These are phyloP conservation scores for Scheffersomyces illinoinensis DNA, from an alignment of 1,139 yeast species.

Conservation along the genomic window DNA sequence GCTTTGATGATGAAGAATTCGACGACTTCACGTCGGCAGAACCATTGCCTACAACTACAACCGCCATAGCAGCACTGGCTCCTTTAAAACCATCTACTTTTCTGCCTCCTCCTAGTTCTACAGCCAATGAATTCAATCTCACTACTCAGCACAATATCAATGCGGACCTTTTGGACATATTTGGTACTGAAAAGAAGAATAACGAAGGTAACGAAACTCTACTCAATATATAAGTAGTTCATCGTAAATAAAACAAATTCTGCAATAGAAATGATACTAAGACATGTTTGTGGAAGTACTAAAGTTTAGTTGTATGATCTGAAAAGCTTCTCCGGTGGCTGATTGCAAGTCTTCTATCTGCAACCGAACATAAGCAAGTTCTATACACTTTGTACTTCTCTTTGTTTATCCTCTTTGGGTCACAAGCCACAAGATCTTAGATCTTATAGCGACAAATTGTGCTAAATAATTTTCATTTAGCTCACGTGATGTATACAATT, in stretches of 20 bases:
- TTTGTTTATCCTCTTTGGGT: too few relatives aligned
- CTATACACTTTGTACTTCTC: not conserved
- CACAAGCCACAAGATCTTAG: not conserved
- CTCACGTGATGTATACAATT: not conserved
- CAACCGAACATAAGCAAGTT: not conserved
- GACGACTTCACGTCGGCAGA: slow-evolving; percentile 12
- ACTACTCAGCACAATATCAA: not conserved
- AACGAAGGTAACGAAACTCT: slow-evolving; percentile 5
- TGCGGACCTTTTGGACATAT: slow-evolving; percentile 3
- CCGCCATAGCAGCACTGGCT: not conserved
- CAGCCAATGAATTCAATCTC: not conserved
- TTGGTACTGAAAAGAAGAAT: slow-evolving; percentile 9
- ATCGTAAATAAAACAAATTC: not conserved
- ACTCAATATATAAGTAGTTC: slow-evolving; percentile 6
- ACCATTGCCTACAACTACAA: not conserved
- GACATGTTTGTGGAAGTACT: not conserved
- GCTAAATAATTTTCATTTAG: too few relatives aligned
- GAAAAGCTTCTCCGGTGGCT: not conserved
- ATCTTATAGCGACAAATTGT: not conserved
- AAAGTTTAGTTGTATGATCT: not conserved
- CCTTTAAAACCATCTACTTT: not conserved
- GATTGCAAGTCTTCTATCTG: not conserved
- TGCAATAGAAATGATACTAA: not conserved
- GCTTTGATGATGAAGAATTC: slow-evolving; percentile 10
- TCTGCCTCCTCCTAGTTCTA: not conserved